These are phyloP conservation scores for Zymoseptoria crescenta DNA, from an alignment of 2,329 filamentous ascomycete genomes.

Conservation along the genomic window DNA sequence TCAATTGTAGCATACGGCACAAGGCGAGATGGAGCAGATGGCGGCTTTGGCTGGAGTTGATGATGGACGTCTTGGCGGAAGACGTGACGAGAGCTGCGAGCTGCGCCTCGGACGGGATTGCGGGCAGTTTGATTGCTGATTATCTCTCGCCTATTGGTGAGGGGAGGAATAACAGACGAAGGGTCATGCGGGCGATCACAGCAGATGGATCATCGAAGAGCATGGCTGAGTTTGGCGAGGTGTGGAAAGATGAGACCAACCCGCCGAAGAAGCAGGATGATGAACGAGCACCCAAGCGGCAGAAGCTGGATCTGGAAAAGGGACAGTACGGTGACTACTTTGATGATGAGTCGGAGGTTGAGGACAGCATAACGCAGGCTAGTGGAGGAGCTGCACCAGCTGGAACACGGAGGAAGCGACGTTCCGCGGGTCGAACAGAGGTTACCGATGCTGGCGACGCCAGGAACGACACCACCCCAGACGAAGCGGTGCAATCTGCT, in stretches of 20 bases:
- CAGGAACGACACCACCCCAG: neutral
- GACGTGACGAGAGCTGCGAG: conserved; percentile 45
- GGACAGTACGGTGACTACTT: conserved; percentile 33
- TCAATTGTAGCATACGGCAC: conserved; percentile 74
- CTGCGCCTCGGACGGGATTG: conserved; percentile 26
- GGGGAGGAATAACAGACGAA: conserved; percentile 37
- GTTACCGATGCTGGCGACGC: conserved; percentile 1
- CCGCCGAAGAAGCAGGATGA: conserved; percentile 43
- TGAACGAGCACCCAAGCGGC: conserved; percentile 51
- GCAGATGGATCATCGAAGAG: conserved; percentile 53
- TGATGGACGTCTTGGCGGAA: conserved; percentile 67
- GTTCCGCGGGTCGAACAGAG: neutral
- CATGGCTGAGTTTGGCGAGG: conserved; percentile 51
- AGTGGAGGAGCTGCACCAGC: neutral
- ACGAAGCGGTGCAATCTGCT: neutral
- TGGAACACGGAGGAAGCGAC: conserved; percentile 1
- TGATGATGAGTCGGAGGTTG: conserved; percentile 24
- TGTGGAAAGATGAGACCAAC: conserved; percentile 60
- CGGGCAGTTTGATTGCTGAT: conserved; percentile 51
- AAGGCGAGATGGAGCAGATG: conserved; percentile 72
- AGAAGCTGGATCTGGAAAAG: conserved; percentile 45
- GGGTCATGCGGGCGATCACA: conserved; percentile 59
- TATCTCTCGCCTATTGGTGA: conserved; percentile 45
- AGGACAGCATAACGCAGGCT: neutral
- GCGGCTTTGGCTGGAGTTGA: conserved; percentile 70